Evolutionary conservation across 306 rosid genomes (phyloP), one percentile per base, ranked within the genome.

Genomic region (Argentina anserina): DNA sequence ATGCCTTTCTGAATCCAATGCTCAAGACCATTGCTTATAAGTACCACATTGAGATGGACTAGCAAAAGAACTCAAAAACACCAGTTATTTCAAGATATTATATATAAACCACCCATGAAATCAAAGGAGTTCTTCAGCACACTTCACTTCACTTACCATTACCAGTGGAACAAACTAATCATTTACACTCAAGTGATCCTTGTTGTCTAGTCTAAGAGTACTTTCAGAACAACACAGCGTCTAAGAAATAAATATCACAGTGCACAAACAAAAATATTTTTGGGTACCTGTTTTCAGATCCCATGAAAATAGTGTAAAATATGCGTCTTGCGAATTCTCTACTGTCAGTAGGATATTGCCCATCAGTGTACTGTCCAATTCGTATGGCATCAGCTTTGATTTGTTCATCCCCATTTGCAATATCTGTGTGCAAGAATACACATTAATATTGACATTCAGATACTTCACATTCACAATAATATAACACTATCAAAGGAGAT

Each of bases 301-400:
- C 97, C 99, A 94, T 94, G 74, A 84, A 94, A 73, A 91, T 90
- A 2, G 97, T 89, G 81, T 90, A 94, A 77, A 94, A 91, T 80
- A 94, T 66, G 53, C 96, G 90, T 76, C 78, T 91, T 33, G 99
- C 96, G 53, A 94, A 91, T 79, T 94, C 99, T 78, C 87, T 87
- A 75, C 97, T 85, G 80, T 94, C 93, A 29, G 90, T 88, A 71
- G 99, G 99, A 85, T 81, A 90, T 46, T 88, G 84, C 21, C 97
- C 96, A 62, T 91, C 86, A 52, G 80, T 90, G 82, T 94, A 94
- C 77, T 90, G 88, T 82, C 99, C 99, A 13, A 94, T 88, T 71
- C 93, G 83, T 62, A 88, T 75, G 1, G 99, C 99, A 79, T 94
- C 99, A 74, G 89, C 96, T 83, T 90, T 91, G 82, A 94, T 92